phyloP scores from a whole-genome alignment of 2,329 filamentous ascomycete genomes.

The Colletotrichum siamense region DNA sequence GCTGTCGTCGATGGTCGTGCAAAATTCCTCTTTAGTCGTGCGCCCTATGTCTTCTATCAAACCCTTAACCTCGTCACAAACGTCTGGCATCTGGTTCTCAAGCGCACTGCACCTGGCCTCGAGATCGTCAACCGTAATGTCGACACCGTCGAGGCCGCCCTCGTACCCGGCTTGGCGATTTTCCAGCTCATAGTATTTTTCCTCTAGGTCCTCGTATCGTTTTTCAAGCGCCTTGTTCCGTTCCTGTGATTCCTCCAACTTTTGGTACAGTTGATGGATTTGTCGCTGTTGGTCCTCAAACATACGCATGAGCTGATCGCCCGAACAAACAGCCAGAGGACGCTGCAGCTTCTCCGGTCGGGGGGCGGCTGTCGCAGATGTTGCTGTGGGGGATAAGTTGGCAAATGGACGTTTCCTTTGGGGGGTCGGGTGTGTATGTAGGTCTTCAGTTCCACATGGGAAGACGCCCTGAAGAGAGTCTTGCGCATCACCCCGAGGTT shows the following conservation, averaged over 20 bases:
- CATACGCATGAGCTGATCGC: neutral
- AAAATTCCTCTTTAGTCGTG: neutral
- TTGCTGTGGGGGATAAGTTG: neutral
- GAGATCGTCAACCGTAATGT: neutral
- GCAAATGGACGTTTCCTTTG: neutral
- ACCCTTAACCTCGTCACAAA: neutral
- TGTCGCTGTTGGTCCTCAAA: neutral
- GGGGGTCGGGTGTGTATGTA: neutral
- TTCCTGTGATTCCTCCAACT: neutral
- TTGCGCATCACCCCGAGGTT: neutral
- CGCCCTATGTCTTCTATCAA: neutral
- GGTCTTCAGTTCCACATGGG: neutral
- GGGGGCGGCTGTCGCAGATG: neutral
- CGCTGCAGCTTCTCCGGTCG: neutral
- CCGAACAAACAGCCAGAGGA: neutral
- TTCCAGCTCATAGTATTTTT: neutral
- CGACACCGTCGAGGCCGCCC: neutral
- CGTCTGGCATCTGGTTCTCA: neutral
- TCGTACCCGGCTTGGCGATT: neutral
- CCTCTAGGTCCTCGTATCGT: neutral
- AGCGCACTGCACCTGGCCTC: neutral
- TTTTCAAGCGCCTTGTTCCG: neutral
- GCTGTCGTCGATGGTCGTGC: neutral
- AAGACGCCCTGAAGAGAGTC: neutral
- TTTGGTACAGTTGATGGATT: neutral